phyloP scores from a whole-genome alignment of 2,329 filamentous ascomycete species.

The Cryphonectria naterciae region DNA sequence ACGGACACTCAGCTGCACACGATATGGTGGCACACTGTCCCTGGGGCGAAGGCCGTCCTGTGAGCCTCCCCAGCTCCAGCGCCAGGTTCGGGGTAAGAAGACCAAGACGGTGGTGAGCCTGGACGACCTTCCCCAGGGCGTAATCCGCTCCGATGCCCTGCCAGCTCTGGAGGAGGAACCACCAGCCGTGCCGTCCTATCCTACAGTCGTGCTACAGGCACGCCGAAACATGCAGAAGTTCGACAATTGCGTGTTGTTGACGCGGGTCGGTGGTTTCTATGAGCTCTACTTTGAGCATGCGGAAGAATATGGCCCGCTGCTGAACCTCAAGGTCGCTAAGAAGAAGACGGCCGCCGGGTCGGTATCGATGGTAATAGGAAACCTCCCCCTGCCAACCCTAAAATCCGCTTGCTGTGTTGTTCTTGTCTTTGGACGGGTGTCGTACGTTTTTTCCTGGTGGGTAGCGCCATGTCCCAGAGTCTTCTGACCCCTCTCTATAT shows the following conservation, averaged over 20 bases:
- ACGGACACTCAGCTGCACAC: conserved; percentile 18
- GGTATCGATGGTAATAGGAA: conserved; percentile 77
- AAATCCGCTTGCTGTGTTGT: not conserved
- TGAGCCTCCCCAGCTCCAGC: conserved; percentile 10
- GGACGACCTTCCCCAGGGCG: conserved; percentile 61
- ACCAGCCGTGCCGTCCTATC: conserved; percentile 65
- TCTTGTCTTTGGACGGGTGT: conserved; percentile 18
- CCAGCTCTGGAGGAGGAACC: conserved; percentile 43
- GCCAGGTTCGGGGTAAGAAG: conserved; percentile 54
- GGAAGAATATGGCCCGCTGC: conserved; percentile 80
- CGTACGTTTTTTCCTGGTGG: conserved; percentile 23
- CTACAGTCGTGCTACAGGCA: conserved; percentile 86
- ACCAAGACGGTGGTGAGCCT: conserved; percentile 58
- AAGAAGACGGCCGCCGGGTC: conserved; percentile 79
- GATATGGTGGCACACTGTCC: conserved; percentile 19
- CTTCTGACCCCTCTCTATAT: conserved; percentile 31
- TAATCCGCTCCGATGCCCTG: conserved; percentile 44
- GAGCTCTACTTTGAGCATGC: conserved; percentile 98
- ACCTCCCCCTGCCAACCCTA: not conserved
- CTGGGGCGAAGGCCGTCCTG: conserved; percentile 6
- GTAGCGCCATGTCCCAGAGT: conserved; percentile 5
- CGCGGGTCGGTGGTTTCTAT: conserved; percentile 93
- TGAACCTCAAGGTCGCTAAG: conserved; percentile 84
- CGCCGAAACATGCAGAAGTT: conserved; percentile 89
- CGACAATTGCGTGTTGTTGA: conserved; percentile 86